Conservation (phyloP, 2,329 filamentous ascomycete species). For the Thielaviopsis populi region DNA sequence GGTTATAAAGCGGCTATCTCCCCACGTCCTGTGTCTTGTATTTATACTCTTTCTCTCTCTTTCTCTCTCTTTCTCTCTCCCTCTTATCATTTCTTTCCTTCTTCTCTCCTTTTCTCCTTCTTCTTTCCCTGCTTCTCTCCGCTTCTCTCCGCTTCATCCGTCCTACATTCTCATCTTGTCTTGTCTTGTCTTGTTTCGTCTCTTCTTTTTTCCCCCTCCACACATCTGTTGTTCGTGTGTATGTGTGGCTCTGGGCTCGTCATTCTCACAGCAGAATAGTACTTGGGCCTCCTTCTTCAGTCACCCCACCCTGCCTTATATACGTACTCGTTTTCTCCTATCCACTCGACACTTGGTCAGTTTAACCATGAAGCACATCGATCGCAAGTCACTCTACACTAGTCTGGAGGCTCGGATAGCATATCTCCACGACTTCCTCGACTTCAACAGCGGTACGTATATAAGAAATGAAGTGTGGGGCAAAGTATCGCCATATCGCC, state of each 20-base stretch:
- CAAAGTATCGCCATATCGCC: not conserved
- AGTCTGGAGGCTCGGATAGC: conserved; percentile 52
- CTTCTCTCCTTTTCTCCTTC: not conserved
- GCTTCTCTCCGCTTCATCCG: not conserved
- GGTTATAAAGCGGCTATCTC: not conserved
- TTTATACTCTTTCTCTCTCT: not conserved
- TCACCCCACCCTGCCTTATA: not conserved
- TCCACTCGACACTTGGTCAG: not conserved
- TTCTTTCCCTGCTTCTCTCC: not conserved
- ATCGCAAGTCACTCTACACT: conserved; percentile 56
- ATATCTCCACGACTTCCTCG: conserved; percentile 61
- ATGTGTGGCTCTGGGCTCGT: not conserved
- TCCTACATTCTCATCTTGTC: too few species aligned
- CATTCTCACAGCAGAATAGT: not conserved
- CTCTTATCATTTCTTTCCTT: not conserved
- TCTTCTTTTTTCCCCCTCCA: not conserved
- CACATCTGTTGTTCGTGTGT: not conserved
- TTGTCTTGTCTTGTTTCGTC: not conserved
- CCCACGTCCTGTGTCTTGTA: not conserved
- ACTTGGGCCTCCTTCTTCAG: not conserved
- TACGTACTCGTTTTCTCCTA: not conserved
- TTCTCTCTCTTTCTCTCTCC: not conserved
- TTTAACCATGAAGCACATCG: conserved; percentile 41
- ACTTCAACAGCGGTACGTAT: conserved; percentile 52
- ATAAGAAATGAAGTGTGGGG: not conserved